Percentiles rank a stretch among this genome's conserved stretches.
These are phyloP conservation scores for Colletotrichum euphorbiae DNA, from an alignment of 2,329 filamentous ascomycete genomes.

Conservation along the genomic window DNA sequence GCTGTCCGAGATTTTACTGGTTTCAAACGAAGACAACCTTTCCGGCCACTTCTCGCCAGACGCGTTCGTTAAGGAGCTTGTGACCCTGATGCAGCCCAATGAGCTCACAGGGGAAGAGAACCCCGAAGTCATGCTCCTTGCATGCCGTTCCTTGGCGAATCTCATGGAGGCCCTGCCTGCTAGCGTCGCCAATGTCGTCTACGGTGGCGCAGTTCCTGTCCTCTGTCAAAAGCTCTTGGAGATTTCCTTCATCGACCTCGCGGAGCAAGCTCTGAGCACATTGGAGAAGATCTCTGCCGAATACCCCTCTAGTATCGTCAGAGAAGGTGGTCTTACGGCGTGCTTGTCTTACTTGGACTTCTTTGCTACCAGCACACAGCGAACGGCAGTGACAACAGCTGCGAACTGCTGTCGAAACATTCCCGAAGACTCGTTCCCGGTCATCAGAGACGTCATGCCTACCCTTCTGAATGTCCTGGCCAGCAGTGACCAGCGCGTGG, in stretches of 20 bases:
- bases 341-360: slow-evolving; percentile 97
- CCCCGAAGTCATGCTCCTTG: slow-evolving; percentile 95
- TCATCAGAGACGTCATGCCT: slow-evolving; percentile 96
- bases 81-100: slow-evolving; percentile 89
- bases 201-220: slow-evolving; percentile 94
- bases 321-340: slow-evolving; percentile 94
- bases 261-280: slow-evolving; percentile 96
- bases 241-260: slow-evolving; percentile 96
- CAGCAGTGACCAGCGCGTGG: slow-evolving; percentile 95
- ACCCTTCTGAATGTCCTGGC: slow-evolving; percentile 89
- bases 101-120: slow-evolving; percentile 87
- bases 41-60: slow-evolving; percentile 96
- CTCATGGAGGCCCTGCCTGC: slow-evolving; percentile 96
- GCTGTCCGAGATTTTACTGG: slow-evolving; percentile 89
- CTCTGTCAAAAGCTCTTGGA: slow-evolving; percentile 95
- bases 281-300: slow-evolving; percentile 97
- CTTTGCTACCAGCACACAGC: slow-evolving; percentile 95
- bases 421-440: slow-evolving; percentile 90
- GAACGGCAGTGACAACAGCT: slow-evolving; percentile 95
- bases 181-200: slow-evolving; percentile 94
- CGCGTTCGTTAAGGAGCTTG: slow-evolving; percentile 93
- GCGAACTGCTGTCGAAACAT: slow-evolving; percentile 99
- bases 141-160: slow-evolving; percentile 95
- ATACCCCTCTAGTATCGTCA: slow-evolving; percentile 93
- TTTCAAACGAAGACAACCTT: slow-evolving; percentile 96